Percentiles rank a stretch among this genome's conserved stretches.
phyloP scores from a whole-genome alignment of 371 early-diverging fungal genomes.

The Coemansia sp. region DNA sequence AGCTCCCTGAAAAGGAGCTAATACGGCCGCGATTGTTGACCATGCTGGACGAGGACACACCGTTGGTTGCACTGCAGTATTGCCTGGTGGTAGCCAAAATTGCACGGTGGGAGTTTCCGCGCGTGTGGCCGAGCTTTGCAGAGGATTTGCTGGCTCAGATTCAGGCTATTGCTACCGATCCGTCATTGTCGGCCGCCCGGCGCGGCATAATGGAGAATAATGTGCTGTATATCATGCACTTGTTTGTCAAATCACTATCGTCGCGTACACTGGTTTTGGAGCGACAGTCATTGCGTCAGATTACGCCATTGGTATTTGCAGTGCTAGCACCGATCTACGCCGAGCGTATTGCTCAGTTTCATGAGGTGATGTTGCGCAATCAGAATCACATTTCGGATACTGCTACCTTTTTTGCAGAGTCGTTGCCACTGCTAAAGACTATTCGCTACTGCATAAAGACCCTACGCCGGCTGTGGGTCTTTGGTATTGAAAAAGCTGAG shows the following conservation, averaged over 20 bases:
- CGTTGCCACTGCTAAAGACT: constrained; percentile 29
- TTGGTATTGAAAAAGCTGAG: constrained; percentile 26
- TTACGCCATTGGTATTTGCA: constrained; percentile 63
- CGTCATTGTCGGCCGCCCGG: neutral
- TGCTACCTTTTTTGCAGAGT: neutral
- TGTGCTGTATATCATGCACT: constrained; percentile 70
- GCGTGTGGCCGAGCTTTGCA: constrained; percentile 42
- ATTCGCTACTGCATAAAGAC: constrained; percentile 37
- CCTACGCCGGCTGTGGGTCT: constrained; percentile 36
- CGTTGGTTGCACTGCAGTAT: constrained; percentile 44
- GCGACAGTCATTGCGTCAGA: constrained; percentile 49
- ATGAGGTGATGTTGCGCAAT: constrained; percentile 14
- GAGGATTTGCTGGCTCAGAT: constrained; percentile 22
- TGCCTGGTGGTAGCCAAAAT: constrained; percentile 47
- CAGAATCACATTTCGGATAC: neutral
- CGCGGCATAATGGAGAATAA: constrained; percentile 60
- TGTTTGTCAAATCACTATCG: constrained; percentile 76
- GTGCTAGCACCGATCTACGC: constrained; percentile 61
- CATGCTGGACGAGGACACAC: constrained; percentile 33
- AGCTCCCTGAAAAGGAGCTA: constrained; percentile 38
- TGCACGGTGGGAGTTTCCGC: constrained; percentile 51
- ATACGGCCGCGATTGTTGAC: constrained; percentile 30
- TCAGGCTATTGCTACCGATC: constrained; percentile 12
- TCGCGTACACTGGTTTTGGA: constrained; percentile 70
- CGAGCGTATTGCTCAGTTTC: constrained; percentile 54